These are phyloP conservation scores for Botrytis cinerea DNA, from an alignment of 2,329 filamentous ascomycete species.

Conservation along the genomic window DNA sequence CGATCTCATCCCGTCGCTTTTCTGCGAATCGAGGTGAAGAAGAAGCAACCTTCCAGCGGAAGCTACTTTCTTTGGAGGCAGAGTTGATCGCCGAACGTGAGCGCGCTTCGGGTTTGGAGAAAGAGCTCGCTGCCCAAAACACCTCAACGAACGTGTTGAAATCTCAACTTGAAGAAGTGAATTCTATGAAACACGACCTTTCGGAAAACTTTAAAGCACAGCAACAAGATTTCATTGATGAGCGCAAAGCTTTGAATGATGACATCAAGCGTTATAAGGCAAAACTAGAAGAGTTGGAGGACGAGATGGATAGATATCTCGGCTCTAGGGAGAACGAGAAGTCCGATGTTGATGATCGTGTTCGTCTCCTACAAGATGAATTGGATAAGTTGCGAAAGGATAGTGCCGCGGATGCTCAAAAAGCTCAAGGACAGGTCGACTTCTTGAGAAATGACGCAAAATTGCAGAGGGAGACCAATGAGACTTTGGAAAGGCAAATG, in stretches of 20 bases:
- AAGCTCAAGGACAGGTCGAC: constrained; percentile 62
- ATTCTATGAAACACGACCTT: constrained; percentile 90
- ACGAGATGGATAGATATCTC: constrained; percentile 83
- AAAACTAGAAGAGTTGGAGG: constrained; percentile 84
- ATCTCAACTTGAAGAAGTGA: constrained; percentile 77
- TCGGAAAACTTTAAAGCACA: constrained; percentile 93
- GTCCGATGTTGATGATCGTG: constrained; percentile 65
- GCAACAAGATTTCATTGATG: constrained; percentile 82
- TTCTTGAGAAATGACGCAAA: constrained; percentile 62
- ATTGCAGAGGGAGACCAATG: constrained; percentile 60
- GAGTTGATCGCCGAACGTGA: constrained; percentile 77
- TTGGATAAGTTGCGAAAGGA: constrained; percentile 64
- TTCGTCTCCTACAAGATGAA: constrained; percentile 70
- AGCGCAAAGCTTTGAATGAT: constrained; percentile 78
- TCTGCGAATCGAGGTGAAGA: constrained; percentile 61
- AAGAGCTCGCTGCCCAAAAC: constrained; percentile 62
- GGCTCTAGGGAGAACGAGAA: constrained; percentile 84
- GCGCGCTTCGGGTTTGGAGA: constrained; percentile 64
- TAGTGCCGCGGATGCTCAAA: constrained; percentile 57
- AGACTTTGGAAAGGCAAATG: constrained; percentile 59
- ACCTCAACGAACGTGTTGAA: constrained; percentile 63
- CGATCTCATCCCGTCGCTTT: constrained; percentile 60
- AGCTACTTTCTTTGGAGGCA: constrained; percentile 69
- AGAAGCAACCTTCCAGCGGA: constrained; percentile 62
- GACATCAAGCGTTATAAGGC: constrained; percentile 77